Base-by-base conservation (phyloP, 306 rosid species). In the Hippophae rhamnoides region DNA sequence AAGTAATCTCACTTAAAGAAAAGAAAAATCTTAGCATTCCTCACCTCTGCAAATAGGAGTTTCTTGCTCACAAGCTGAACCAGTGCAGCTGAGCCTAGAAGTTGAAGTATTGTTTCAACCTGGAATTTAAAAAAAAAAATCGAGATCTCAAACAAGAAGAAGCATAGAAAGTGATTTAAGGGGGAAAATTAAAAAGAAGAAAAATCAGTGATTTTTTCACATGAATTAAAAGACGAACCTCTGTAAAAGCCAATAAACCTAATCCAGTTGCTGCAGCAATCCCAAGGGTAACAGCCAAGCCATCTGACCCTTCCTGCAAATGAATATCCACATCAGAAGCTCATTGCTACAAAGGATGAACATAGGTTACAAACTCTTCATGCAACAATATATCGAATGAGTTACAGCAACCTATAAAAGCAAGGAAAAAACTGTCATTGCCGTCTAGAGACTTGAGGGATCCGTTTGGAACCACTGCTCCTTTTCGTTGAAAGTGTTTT, bases 101-200 rank as follows among this genome's bases (percentile, higher is more conserved):
- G 42, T 75, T 88, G 88, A 74, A 93, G 99, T 61, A 93, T 76
- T 57, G 95, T 82, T 75, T 93, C 99, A 52, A 93, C 8, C 99
- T 93, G 63, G 66, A 63, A 64, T 47, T 42, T 31, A 62, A 41
- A 43, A 59, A 1, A 62, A 51, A 7, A 40, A 43, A 52, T 54
- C 53, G 40, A 41, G 47, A 61, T 23, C 44, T 57, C 56, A 10
- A 60, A 62, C 27, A 56, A 7, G 10, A 57, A 12, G 63, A 48
- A 7, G 12, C 10, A 52, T 43, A 50, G 23, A 18, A 18, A 18
- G 23, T 18, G 23, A 18, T 18, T 18, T 56, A 18, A 52, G 44
- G n/a, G 47, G 52, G n/a, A 13, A 56, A 13, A n/a, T 31, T 26
- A 45, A 47, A 31, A 43, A 11, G 47, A 63, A 40, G 68, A 46